Evolutionary conservation across 805 yeast species (phyloP).

Genomic region (Wickerhamiella australiensis): DNA sequence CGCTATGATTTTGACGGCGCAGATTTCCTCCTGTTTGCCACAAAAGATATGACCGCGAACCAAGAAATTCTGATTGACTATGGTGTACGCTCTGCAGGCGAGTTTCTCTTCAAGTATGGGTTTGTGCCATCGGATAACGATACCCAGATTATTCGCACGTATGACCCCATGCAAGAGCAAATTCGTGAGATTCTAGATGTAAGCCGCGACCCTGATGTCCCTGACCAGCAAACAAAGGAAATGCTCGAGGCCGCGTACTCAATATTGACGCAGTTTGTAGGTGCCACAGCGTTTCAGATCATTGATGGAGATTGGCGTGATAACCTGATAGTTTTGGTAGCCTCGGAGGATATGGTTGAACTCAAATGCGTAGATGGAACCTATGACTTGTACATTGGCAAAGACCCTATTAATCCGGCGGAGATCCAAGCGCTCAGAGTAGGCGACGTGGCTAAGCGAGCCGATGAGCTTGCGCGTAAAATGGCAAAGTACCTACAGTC

Average conservation of each 20-base stretch:
- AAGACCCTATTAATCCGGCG: slow-evolving; percentile 19
- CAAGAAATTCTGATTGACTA: slow-evolving; percentile 29
- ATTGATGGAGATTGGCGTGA: slow-evolving; percentile 17
- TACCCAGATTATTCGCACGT: slow-evolving; percentile 14
- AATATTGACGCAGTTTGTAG: slow-evolving; percentile 20
- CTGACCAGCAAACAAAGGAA: slow-evolving; percentile 14
- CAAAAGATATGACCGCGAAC: slow-evolving; percentile 7
- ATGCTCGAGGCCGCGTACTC: slow-evolving; percentile 20
- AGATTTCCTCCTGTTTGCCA: slow-evolving; percentile 1
- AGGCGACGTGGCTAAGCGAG: slow-evolving; percentile 10
- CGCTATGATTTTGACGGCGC: slow-evolving; percentile 28
- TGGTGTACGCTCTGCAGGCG: slow-evolving; percentile 29
- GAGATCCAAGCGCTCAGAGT: slow-evolving; percentile 12
- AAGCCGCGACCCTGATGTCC: slow-evolving; percentile 13
- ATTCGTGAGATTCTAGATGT: slow-evolving; percentile 19
- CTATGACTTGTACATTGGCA: slow-evolving; percentile 18
- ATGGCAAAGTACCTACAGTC: slow-evolving; percentile 1
- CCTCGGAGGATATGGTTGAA: slow-evolving; percentile 19
- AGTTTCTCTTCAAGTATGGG: slow-evolving; percentile 32
- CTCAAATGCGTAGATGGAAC: slow-evolving; percentile 16
- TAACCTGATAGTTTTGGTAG: slow-evolving; percentile 21
- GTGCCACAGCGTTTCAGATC: slow-evolving; percentile 15
- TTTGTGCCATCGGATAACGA: slow-evolving; percentile 26
- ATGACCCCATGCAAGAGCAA: slow-evolving; percentile 18
- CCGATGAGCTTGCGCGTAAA: neutral